These are phyloP conservation scores for Wickerhamiella shivajii DNA, from an alignment of 805 yeast species.

Conservation along the genomic window DNA sequence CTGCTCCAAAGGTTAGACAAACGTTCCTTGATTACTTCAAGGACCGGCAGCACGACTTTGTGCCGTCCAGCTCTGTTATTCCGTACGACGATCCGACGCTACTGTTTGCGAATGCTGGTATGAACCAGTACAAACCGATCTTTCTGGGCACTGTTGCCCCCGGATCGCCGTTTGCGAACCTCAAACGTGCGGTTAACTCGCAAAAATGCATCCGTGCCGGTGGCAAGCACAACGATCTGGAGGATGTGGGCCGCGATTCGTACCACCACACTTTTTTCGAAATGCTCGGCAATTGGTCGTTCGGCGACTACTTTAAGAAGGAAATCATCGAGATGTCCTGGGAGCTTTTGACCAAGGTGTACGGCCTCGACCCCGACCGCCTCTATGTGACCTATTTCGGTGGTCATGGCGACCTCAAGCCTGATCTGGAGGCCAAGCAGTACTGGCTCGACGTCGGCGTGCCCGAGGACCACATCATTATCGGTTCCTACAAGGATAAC, in stretches of 20 bases:
- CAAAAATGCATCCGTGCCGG: conserved; percentile 99
- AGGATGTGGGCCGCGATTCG: conserved; percentile 95
- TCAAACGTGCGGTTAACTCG: conserved; percentile 86
- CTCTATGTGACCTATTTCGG: conserved; percentile 93
- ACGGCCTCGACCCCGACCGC: conserved; percentile 63
- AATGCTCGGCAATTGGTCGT: conserved; percentile 99
- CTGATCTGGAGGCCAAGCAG: conserved; percentile 87
- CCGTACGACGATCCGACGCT: conserved; percentile 98
- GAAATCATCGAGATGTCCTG: conserved; percentile 84
- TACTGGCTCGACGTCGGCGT: conserved; percentile 83
- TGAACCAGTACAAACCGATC: conserved; percentile 98
- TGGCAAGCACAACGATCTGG: conserved; percentile 92
- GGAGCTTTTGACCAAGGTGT: conserved; percentile 79
- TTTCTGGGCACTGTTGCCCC: conserved; percentile 97
- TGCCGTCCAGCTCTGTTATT: conserved; percentile 86
- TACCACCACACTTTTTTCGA: conserved; percentile 98
- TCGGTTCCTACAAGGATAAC: conserved; percentile 82
- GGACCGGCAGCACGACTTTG: conserved; percentile 55
- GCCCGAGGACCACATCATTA: conserved; percentile 78
- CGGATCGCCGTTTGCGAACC: conserved; percentile 63
- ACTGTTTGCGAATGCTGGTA: conserved; percentile 95
- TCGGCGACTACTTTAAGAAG: conserved; percentile 94
- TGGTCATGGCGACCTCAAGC: conserved; percentile 73
- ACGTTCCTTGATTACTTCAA: conserved; percentile 77
- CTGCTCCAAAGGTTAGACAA: conserved; percentile 43